These are phyloP conservation scores for Lasiodiplodia citricola DNA, from an alignment of 2,329 filamentous ascomycete species.

Conservation along the genomic window DNA sequence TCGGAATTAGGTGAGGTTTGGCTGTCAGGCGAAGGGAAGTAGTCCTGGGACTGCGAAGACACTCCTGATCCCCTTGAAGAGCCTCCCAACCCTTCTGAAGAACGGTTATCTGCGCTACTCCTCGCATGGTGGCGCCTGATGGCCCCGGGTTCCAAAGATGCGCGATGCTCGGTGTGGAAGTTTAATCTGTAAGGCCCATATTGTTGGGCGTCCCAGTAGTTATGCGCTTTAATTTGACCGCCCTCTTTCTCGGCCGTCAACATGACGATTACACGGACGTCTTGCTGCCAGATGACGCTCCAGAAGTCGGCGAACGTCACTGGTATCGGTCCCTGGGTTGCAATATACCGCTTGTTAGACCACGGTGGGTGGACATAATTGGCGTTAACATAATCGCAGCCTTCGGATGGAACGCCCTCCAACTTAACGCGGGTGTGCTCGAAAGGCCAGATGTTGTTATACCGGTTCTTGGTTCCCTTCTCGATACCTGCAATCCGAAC, in stretches of 20 bases:
- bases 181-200: constrained; percentile 81
- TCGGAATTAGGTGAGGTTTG: constrained; percentile 52
- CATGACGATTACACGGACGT: constrained; percentile 94
- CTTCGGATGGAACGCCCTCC: constrained; percentile 67
- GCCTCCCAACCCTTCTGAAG: constrained; percentile 35
- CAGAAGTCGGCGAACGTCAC: constrained; percentile 96
- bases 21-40: constrained; percentile 25
- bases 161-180: constrained; percentile 78
- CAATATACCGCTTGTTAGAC: constrained; percentile 93
- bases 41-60: constrained; percentile 26
- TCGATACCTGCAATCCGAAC: constrained; percentile 90
- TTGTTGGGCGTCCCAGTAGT: constrained; percentile 83
- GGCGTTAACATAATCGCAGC: constrained; percentile 95
- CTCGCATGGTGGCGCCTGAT: constrained; percentile 51
- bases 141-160: constrained; percentile 70
- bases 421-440: constrained; percentile 90
- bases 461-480: constrained; percentile 92
- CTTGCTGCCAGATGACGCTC: constrained; percentile 97
- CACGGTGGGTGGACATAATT: constrained; percentile 80
- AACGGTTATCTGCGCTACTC: constrained; percentile 32
- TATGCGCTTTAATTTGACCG: constrained; percentile 91
- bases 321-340: constrained; percentile 90
- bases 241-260: constrained; percentile 93
- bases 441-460: constrained; percentile 97
- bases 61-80: constrained; percentile 30